Base-by-base conservation (phyloP, 2,329 filamentous ascomycete species). In the Blastomyces emzantsi region DNA sequence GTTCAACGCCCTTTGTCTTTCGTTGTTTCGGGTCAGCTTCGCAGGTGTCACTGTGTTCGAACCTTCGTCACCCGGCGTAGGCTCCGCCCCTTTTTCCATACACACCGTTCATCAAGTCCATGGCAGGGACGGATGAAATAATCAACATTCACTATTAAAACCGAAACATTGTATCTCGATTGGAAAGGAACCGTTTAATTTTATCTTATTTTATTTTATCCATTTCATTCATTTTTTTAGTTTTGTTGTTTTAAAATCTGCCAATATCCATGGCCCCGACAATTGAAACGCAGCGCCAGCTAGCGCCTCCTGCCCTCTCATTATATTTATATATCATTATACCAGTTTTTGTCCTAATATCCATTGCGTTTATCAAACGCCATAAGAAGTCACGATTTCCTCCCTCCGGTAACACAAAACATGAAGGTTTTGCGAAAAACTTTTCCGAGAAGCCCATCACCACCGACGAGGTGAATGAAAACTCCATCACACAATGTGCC, bases 241-340 rank as follows among this genome's bases (percentile, higher is more conserved):
- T 56, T 56, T 56, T 57, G n/a, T n/a, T 39, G n/a, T 22, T 25
- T 49, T 25, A 11, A 25, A 25, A 49, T 47, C 22, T 36, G n/a
- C 30, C 19, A 22, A 47, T 36, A 25, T 47, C 58, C 58, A 60
- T 60, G 58, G 25, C 58, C 22, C 58, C 58, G 5, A 49, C 58
- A 49, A 36, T 36, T 25, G 19, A 36, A 36, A 9, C 6, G 41
- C 58, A 51, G 58, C 58, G 41, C 25, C 33, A 2, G 25, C 58
- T 22, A 36, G 43, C 28, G 30, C 41, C 22, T 33, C 43, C 41
- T 19, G 17, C 43, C 9, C 41, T 47, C 22, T 22, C 25, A 30
- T 28, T 19, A 49, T 36, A 60, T 33, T 22, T 60, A 49, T 60
- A 36, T 28, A 36, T 51, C 19, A 15, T 60, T 15, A 60, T 60